phyloP scores from a whole-genome alignment of 768 basidiomycete genomes.

The Pilatotrama ljubarskyi region DNA sequence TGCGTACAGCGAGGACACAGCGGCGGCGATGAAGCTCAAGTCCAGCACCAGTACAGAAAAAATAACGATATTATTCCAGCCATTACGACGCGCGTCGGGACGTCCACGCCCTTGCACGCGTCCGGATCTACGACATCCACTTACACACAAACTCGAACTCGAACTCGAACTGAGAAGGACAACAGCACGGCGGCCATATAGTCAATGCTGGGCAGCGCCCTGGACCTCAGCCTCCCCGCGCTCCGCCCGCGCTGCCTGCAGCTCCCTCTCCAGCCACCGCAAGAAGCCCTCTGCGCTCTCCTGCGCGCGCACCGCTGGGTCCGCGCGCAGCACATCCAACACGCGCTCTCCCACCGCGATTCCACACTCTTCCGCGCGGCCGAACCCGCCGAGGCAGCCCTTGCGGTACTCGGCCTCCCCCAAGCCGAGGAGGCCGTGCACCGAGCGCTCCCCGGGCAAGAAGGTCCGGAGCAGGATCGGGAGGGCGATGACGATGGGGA shows the following conservation, averaged over 20 bases:
- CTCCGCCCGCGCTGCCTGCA: slow-evolving; percentile 61
- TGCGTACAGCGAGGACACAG: no score
- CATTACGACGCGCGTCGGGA: background rate
- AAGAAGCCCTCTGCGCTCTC: slow-evolving; percentile 31
- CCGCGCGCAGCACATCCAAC: slow-evolving; percentile 46
- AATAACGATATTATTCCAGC: slow-evolving; percentile 1
- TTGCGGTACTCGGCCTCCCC: slow-evolving; percentile 64
- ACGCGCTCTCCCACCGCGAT: slow-evolving; percentile 57
- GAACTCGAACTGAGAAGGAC: background rate
- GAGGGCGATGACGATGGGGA: slow-evolving; percentile 75
- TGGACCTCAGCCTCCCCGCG: slow-evolving; percentile 54
- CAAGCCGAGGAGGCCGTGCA: slow-evolving; percentile 58
- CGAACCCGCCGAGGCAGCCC: slow-evolving; percentile 72
- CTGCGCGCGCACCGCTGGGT: slow-evolving; percentile 5
- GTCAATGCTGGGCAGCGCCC: slow-evolving; percentile 39
- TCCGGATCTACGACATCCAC: background rate
- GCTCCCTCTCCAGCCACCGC: slow-evolving; percentile 56
- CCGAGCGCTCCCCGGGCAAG: slow-evolving; percentile 36
- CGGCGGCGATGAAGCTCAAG: no score
- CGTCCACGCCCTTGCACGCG: background rate
- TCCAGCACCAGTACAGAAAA: background rate
- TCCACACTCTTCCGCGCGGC: slow-evolving; percentile 75
- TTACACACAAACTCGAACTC: background rate
- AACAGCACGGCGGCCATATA: slow-evolving; percentile 34
- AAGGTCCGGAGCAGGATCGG: slow-evolving; percentile 62